Conservation (phyloP, 2,329 filamentous ascomycete species). For the Waltergamsia citrina region DNA sequence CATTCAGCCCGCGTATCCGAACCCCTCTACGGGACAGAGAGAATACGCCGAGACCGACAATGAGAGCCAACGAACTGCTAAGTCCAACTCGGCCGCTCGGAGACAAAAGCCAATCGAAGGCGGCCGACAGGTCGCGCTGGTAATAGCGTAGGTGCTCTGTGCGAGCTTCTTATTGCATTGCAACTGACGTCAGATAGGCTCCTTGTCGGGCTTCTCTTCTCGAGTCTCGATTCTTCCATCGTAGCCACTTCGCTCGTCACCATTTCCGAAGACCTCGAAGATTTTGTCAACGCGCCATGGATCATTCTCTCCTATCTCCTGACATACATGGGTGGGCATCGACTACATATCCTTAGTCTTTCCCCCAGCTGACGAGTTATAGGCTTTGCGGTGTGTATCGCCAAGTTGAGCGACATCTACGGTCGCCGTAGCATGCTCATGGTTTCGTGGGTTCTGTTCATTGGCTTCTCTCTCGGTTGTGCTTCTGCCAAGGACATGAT, state of each 20-base stretch:
- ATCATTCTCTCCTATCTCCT: slow-evolving; percentile 46
- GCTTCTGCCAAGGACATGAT: slow-evolving; percentile 39
- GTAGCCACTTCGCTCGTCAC: slow-evolving; percentile 49
- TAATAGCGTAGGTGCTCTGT: slow-evolving; percentile 20
- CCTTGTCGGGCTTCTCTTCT: slow-evolving; percentile 44
- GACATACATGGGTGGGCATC: slow-evolving; percentile 49
- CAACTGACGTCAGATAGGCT: slow-evolving; percentile 27
- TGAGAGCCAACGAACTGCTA: slow-evolving; percentile 3
- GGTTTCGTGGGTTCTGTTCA: slow-evolving; percentile 42
- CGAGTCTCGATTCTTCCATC: slow-evolving; percentile 47
- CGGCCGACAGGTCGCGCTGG: slow-evolving; percentile 19
- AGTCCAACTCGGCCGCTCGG: neutral
- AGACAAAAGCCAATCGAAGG: slow-evolving; percentile 14
- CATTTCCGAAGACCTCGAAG: slow-evolving; percentile 40
- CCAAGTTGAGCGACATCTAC: slow-evolving; percentile 51
- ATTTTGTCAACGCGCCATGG: slow-evolving; percentile 44
- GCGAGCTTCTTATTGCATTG: neutral
- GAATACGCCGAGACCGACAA: slow-evolving; percentile 3
- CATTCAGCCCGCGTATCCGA: slow-evolving; percentile 14
- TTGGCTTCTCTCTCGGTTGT: slow-evolving; percentile 45
- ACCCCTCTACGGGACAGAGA: slow-evolving; percentile 13
- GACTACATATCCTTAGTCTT: too few species aligned
- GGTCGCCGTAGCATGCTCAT: slow-evolving; percentile 41
- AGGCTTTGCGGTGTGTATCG: slow-evolving; percentile 47
- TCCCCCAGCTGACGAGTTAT: too few species aligned